phyloP scores from a whole-genome alignment of 306 rosid genomes.

The Citrullus mucosospermus region DNA sequence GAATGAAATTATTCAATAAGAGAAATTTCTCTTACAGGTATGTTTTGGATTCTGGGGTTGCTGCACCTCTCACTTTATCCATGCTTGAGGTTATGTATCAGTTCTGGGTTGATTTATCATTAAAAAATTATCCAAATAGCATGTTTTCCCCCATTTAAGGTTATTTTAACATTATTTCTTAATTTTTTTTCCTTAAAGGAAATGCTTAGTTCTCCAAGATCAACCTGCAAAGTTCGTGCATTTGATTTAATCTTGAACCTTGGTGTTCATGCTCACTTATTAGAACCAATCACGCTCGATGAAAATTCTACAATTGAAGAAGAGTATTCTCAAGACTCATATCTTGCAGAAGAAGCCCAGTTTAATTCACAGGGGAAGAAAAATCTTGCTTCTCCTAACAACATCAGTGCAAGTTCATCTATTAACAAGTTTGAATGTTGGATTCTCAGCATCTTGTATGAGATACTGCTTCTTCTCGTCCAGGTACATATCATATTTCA shows the following conservation, averaged over 20 bases:
- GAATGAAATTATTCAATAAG: neutral
- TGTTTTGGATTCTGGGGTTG: constrained; percentile 74
- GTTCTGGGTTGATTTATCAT: neutral
- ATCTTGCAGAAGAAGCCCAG: constrained; percentile 56
- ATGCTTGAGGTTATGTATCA: constrained; percentile 80
- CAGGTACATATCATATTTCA: constrained; percentile 46
- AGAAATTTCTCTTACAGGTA: constrained; percentile 50
- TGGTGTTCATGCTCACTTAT: constrained; percentile 96
- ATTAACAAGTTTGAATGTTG: constrained; percentile 67
- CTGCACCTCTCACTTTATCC: constrained; percentile 96
- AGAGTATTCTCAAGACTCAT: constrained; percentile 74
- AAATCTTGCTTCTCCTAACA: constrained; percentile 34
- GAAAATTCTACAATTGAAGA: constrained; percentile 66
- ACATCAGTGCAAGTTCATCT: constrained; percentile 40
- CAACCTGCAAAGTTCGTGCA: constrained; percentile 81
- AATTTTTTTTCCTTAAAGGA: constrained; percentile 40
- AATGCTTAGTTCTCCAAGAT: constrained; percentile 73
- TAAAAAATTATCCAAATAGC: neutral
- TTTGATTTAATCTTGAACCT: constrained; percentile 95
- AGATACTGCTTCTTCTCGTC: constrained; percentile 85
- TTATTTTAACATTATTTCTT: constrained; percentile 14
- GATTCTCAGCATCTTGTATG: constrained; percentile 83
- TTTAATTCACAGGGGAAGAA: constrained; percentile 46
- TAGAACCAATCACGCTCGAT: constrained; percentile 67
- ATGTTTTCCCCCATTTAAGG: neutral